These are phyloP conservation scores for Globisporangium parvum DNA, from an alignment of 352 stramenopile species.

Conservation along the genomic window DNA sequence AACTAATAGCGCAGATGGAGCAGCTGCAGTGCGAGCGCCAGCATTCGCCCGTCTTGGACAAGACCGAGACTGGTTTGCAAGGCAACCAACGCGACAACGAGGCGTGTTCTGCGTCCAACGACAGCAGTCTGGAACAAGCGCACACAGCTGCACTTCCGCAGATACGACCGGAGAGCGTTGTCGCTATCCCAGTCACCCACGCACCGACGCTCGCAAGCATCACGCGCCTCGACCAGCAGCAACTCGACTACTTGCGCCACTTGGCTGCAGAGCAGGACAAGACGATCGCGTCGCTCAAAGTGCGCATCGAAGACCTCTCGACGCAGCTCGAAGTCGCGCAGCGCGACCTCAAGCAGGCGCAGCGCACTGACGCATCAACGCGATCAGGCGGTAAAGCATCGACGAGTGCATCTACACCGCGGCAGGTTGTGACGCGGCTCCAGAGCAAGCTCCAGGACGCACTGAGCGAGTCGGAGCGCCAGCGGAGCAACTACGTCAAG, in stretches of 20 bases:
- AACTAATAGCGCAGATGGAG: slow-evolving; percentile 13
- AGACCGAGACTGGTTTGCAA: not conserved
- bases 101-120: not conserved
- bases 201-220: slow-evolving; percentile 23
- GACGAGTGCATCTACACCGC: slow-evolving; percentile 6
- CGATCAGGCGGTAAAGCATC: not conserved
- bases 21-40: slow-evolving; percentile 3
- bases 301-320: slow-evolving; percentile 37
- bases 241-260: slow-evolving; percentile 40
- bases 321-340: slow-evolving; percentile 13
- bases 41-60: not conserved
- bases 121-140: not conserved
- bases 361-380: not conserved
- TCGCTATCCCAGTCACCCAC: too few species aligned
- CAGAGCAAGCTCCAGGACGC: slow-evolving; percentile 34
- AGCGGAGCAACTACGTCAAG: slow-evolving; percentile 33
- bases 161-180: not conserved
- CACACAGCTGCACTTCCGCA: not conserved
- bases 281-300: slow-evolving; percentile 36
- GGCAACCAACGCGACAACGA: not conserved
- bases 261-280: slow-evolving; percentile 46
- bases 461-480: slow-evolving; percentile 33
- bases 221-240: slow-evolving; percentile 31
- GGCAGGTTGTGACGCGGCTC: slow-evolving; percentile 20
- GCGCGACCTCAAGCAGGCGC: slow-evolving; percentile 1